phyloP scores from a whole-genome alignment of 2,329 filamentous ascomycete species.

The Apiospora marii region DNA sequence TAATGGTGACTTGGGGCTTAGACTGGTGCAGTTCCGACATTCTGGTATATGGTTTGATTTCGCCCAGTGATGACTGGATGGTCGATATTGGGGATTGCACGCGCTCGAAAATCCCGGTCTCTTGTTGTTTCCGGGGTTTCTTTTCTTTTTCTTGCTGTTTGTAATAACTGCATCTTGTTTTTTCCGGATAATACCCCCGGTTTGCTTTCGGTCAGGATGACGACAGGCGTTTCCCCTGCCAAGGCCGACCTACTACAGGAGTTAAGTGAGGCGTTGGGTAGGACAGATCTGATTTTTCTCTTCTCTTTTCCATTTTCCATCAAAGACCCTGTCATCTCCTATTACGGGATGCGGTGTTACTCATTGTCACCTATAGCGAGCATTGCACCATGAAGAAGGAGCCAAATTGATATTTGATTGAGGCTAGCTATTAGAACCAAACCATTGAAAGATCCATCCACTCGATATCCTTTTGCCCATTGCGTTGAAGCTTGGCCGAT shows the following conservation, averaged over 20 bases:
- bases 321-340: background rate
- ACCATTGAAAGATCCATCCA: background rate
- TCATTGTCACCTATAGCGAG: conserved; percentile 11
- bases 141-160: conserved; percentile 22
- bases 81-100: background rate
- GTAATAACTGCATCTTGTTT: conserved; percentile 33
- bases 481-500: background rate
- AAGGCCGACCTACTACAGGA: conserved; percentile 13
- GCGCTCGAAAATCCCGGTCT: background rate
- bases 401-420: conserved; percentile 17
- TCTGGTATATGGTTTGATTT: background rate
- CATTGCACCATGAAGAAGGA: conserved; percentile 1
- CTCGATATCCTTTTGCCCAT: background rate
- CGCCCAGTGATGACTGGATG: background rate
- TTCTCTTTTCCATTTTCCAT: background rate
- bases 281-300: conserved; percentile 10
- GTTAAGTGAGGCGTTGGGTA: conserved; percentile 9
- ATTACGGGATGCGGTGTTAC: background rate
- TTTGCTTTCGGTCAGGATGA: conserved; percentile 16
- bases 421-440: background rate
- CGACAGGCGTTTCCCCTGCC: background rate
- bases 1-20: background rate
- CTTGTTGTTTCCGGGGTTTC: background rate
- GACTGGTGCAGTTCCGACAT: background rate
- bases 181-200: conserved; percentile 38